Conservation (phyloP, 345 rosid species). For the Syzygium jambos region DNA sequence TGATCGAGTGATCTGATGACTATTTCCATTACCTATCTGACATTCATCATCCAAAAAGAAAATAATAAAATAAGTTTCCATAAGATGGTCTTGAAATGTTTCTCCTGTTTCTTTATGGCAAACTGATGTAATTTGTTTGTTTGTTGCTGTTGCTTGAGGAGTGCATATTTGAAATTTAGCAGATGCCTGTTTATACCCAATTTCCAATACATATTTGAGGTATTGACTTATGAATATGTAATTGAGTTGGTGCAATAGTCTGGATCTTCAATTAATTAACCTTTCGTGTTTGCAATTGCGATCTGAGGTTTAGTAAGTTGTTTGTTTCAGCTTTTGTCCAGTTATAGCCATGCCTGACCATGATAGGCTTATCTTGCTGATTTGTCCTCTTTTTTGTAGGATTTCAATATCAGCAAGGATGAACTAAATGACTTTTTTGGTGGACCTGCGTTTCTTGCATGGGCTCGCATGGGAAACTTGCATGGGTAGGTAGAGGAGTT, state of each 20-base stretch:
- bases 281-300: not conserved
- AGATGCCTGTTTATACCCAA: not conserved
- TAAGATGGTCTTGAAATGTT: not conserved
- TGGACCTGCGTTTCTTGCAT: constrained; percentile 97
- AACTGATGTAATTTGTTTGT: not conserved
- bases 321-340: not conserved
- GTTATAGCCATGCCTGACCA: not conserved
- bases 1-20: not conserved
- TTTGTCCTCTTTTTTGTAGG: constrained; percentile 30
- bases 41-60: not conserved
- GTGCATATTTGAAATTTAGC: not conserved
- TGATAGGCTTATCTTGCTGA: not conserved
- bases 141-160: not conserved
- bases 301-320: not conserved
- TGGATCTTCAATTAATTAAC: not conserved
- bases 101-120: not conserved
- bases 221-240: not conserved
- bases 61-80: not conserved
- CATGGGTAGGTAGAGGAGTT: constrained; percentile 46
- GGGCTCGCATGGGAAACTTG: constrained; percentile 99
- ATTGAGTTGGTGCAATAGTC: not conserved
- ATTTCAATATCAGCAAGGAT: constrained; percentile 52
- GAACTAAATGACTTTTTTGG: constrained; percentile 83
- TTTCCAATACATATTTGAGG: not conserved
- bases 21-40: not conserved